Percentiles rank a stretch among this genome's conserved stretches.
These are phyloP conservation scores for Elongisporangium anandrum DNA, from an alignment of 352 stramenopile genomes.

Conservation along the genomic window DNA sequence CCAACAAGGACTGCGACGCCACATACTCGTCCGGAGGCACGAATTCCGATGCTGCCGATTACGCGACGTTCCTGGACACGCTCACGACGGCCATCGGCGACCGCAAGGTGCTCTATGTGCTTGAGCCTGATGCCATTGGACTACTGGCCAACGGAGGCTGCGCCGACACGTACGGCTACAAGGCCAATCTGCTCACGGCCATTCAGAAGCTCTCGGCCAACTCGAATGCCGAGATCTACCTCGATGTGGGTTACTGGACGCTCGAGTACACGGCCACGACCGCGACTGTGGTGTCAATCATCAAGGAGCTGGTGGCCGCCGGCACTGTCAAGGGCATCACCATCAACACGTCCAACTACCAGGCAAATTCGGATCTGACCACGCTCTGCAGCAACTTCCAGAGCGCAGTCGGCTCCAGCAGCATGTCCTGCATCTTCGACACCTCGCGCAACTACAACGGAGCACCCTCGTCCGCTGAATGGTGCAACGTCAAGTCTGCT, in stretches of 20 bases:
- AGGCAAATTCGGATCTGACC: constrained; percentile 38
- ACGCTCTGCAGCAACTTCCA: constrained; percentile 58
- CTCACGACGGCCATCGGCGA: constrained; percentile 38
- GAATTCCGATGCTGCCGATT: constrained; percentile 38
- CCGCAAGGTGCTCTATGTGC: constrained; percentile 61
- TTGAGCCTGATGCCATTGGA: constrained; percentile 65
- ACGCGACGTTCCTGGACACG: constrained; percentile 40
- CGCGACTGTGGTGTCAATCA: constrained; percentile 19
- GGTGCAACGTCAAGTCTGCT: constrained; percentile 62
- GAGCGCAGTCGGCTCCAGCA: constrained; percentile 26
- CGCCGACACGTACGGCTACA: constrained; percentile 26
- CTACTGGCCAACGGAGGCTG: constrained; percentile 39
- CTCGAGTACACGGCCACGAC: constrained; percentile 23
- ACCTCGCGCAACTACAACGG: constrained; percentile 58
- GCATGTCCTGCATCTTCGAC: constrained; percentile 57
- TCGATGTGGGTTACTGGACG: constrained; percentile 69
- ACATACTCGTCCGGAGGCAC: constrained; percentile 36
- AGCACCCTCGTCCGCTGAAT: constrained; percentile 36
- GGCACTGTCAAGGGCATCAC: constrained; percentile 53
- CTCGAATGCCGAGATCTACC: constrained; percentile 63
- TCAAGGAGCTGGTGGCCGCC: constrained; percentile 32
- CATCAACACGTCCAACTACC: constrained; percentile 81
- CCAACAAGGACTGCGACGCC: constrained; percentile 70
- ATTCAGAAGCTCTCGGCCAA: constrained; percentile 47
- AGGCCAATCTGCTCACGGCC: constrained; percentile 43